Evolutionary conservation across 106 monocot genomes (phyloP), one percentile per base, ranked within the genome.

Genomic region (Alisma plantagoaquatica): DNA sequence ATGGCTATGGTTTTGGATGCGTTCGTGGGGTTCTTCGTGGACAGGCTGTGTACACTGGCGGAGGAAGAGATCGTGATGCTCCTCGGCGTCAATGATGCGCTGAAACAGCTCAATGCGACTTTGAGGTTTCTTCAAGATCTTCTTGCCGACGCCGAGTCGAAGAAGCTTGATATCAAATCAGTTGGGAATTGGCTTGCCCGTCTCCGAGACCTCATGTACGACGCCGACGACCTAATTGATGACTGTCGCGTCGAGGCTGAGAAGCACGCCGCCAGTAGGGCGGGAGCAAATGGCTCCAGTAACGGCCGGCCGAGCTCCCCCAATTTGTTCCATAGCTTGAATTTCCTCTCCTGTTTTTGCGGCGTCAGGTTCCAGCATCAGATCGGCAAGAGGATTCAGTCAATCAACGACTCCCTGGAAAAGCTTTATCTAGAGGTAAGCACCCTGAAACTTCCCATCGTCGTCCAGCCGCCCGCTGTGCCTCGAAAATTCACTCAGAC

Each of bases 141-240:
- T 9, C 49, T 62, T 9, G 10, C 1, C 0, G 50, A 62, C 4
- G 62, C 62, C 50, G 62, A 51, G 26, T 10, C 21, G 29, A 46
- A 26, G 60, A 23, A 45, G 46, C 27, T 60, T 31, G 18, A 6
- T 10, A 46, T 46, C 27, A 7, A 31, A 1, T 25, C 49, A 16
- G 17, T 62, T 1, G 21, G 26, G 24, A 10, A 15, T 3, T 62
- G 62, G 62, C 49, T 62, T 23, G 25, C 17, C 50, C 2, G 9
- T 1, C 33, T 62, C 14, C 21, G 50, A 10, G 35, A 62, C 7
- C 11, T 50, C 62, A 41, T 62, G 62, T 51, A 35, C 50, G 62
- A 62, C 62, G 24, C 35, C 50, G 62, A 62, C 50, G 62, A 62
- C 62, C 49, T 62, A 32, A 0, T 62, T 38, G 62, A 62, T 38